Evolutionary conservation across 2,329 filamentous ascomycete species (phyloP), one percentile per base, ranked within the genome.

Genomic region (Pseudonectria foliicola): DNA sequence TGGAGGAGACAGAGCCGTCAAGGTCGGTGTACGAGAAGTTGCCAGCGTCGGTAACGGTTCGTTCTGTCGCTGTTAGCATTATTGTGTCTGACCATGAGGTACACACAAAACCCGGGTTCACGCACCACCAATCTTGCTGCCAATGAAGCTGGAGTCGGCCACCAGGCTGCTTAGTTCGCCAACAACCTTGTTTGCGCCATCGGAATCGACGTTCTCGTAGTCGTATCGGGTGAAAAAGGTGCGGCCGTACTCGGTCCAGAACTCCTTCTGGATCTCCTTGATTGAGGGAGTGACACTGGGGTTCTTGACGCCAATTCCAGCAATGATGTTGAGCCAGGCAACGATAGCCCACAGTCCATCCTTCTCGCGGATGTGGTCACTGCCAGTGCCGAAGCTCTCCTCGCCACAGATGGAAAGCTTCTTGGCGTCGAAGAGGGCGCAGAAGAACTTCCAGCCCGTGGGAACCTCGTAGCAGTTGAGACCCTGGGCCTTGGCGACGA

Each of bases 151-250:
- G 33, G 72, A 60, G 50, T 86, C 75, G 26, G 78, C 79, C 53
- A 95, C 85, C 47, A 94, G 74, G 46, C 82, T 80, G 53, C 80
- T 75, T 55, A 98, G 73, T 54, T 86, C 80, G 37, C 77, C 81
- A 29, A 95, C 83, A 39, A 98, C 81, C 69, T 94, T 90, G 68
- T 84, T 85, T 44, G 92, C 92, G 27, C 85, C 89, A 7, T 90
- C 87, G 30, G 81, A 83, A 68, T 95, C 88, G 47, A 94, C 88
- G 50, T 93, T 78, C 68, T 98, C 92, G 67, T 95, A 98, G 67
- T 98, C 92, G 66, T 96, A 96, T 45, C 92, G 86, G 28, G 92
- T 98, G 76, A 98, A 98, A 74, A 96, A 98, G 23, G 89, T 95
- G 40, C 92, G 88, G 55, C 92, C 92, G 62, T 98, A 98, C 38